Base-by-base conservation (phyloP, 2,329 filamentous ascomycete genomes). In the Penicillium vulpinum region DNA sequence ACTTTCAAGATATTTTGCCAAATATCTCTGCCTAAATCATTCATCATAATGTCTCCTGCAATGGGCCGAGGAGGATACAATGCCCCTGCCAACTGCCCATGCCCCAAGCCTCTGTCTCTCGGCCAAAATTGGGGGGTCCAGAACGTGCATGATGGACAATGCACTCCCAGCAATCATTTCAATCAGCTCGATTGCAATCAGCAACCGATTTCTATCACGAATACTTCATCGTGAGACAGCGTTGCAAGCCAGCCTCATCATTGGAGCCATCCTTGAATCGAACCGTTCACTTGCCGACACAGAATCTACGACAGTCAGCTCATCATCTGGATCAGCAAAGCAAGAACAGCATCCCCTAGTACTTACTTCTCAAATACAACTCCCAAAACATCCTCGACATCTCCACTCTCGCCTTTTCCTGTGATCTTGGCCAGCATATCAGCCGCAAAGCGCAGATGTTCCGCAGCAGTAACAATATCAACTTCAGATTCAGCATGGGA, bases 331-430 rank as follows among this genome's bases (percentile, higher is more conserved):
- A 59, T 5, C 45, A 29, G 48, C 9, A 45, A 5, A 18, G 59
- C 31, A 54, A 39, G 26, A 36, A 21, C 50, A 56, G 28, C 28
- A 29, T 35, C 44, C 53, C 39, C 48, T 41, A 35, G 50, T 39
- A 84, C 85, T 81, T 78, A 96, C 90, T 96, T 97, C 74, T 97
- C 93, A 77, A 99, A 99, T 4, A 99, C 92, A 22, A 99, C 92
- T 0, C 94, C 94, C 43, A 99, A 77, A 8, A 99, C 91, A 70
- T 97, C 94, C 72, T 99, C 93, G 16, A 97, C 91, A 74, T 97
- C 93, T 2, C 92, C 90, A 39, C 84, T 85, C 66, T 92, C 90
- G 0, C 92, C 92, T 54, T 85, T 85, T 0, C 94, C 94, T 1
- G 92, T 97, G 66, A 97, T 96, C 56, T 87, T 85, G 2, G 91